A percentile compares a stretch with the other conserved stretches of the same genome.
Evolutionary conservation across 176 grass and related monocot species (phyloP).

Genomic region (Aegilops umbellulata): DNA sequence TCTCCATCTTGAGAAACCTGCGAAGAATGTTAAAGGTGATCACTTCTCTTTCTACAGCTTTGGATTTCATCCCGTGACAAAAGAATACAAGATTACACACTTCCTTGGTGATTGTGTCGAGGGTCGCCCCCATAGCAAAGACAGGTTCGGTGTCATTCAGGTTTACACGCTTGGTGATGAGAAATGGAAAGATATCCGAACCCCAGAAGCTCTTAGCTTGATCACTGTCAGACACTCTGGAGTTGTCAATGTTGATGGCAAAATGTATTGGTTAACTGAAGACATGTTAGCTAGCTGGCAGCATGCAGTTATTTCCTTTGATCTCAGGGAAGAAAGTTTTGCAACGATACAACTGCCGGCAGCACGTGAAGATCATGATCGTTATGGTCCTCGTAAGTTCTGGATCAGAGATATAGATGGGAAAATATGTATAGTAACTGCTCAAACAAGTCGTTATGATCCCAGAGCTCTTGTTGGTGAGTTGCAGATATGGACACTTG

Average conservation of each 20-base stretch:
- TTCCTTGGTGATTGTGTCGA: not conserved
- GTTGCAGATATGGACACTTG: constrained; percentile 25
- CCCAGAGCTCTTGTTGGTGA: not conserved
- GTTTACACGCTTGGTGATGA: constrained; percentile 36
- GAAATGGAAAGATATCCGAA: constrained; percentile 19
- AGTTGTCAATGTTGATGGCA: constrained; percentile 7
- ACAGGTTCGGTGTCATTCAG: not conserved
- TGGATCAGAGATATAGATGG: constrained; percentile 13
- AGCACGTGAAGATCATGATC: not conserved
- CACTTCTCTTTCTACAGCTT: constrained; percentile 24
- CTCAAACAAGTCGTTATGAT: not conserved
- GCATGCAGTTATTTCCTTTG: constrained; percentile 21
- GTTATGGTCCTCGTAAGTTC: not conserved
- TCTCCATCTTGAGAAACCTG: constrained; percentile 17
- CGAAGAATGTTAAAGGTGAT: not conserved
- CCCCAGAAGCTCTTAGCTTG: constrained; percentile 5
- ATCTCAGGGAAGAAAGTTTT: constrained; percentile 24
- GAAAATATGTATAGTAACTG: constrained; percentile 1
- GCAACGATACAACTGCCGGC: constrained; percentile 10
- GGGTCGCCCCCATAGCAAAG: not conserved
- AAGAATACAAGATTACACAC: constrained; percentile 39
- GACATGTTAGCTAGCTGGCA: not conserved
- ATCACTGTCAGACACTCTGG: not conserved
- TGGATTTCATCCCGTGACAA: constrained; percentile 4
- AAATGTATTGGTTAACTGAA: constrained; percentile 32